These are phyloP conservation scores for Thymus mandschuricus DNA, from an alignment of 257 asterid genomes.

Conservation along the genomic window DNA sequence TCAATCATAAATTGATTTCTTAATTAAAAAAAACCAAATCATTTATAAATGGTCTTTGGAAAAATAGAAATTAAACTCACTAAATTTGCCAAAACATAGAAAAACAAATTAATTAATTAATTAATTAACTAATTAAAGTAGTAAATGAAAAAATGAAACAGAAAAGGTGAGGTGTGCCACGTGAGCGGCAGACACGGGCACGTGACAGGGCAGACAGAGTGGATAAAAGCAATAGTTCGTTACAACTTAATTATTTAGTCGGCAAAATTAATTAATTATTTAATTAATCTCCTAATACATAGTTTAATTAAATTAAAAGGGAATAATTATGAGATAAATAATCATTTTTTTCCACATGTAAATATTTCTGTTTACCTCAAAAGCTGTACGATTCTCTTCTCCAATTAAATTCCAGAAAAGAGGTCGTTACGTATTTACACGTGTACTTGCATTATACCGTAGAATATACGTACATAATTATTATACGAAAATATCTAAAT, in stretches of 20 bases:
- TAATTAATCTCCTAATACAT: no score
- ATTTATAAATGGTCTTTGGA: no score
- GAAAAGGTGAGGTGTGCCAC: constrained; percentile 40
- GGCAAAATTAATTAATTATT: background rate
- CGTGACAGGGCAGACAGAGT: constrained; percentile 46
- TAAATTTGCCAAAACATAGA: background rate
- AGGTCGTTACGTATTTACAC: background rate
- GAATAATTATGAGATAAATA: background rate
- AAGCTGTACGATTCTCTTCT: constrained; percentile 10
- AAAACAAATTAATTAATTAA: no score
- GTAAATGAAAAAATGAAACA: background rate
- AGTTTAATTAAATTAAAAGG: no score
- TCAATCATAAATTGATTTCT: no score
- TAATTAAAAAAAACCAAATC: no score
- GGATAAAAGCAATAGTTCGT: constrained; percentile 53
- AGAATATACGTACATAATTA: no score
- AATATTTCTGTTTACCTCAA: background rate
- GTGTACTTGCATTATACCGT: background rate
- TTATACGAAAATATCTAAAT: constrained; percentile 11
- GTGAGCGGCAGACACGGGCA: constrained; percentile 48
- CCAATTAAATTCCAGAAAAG: background rate
- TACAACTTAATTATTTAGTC: constrained; percentile 30
- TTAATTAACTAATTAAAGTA: background rate
- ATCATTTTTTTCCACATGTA: constrained; percentile 23
- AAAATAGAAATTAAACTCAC: background rate